These are phyloP conservation scores for Spongospora subterranea DNA, from an alignment of 208 protist species.

Conservation along the genomic window DNA sequence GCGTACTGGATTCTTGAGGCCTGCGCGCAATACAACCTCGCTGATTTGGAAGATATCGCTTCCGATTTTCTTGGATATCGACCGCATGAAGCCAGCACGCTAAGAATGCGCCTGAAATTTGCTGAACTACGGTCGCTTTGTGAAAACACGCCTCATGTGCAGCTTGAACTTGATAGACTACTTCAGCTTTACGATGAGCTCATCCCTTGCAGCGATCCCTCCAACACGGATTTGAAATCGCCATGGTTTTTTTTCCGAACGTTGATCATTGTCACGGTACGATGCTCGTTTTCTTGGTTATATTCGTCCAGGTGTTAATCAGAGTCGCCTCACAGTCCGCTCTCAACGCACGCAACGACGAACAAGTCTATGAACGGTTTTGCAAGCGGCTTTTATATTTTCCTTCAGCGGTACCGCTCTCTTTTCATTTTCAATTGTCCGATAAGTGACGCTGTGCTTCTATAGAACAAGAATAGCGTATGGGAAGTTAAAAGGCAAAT, in stretches of 20 bases:
- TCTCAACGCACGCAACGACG: not conserved
- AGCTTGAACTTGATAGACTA: not conserved
- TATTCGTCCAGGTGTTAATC: not conserved
- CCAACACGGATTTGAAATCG: not conserved
- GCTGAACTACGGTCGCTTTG: not conserved
- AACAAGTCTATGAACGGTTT: not conserved
- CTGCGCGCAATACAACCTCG: not conserved
- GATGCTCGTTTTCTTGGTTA: not conserved
- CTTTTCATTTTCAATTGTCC: not conserved
- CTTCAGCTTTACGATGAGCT: not conserved
- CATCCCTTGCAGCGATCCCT: not conserved
- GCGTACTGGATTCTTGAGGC: not conserved
- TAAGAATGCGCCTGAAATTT: not conserved
- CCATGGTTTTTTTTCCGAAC: conserved; percentile 36
- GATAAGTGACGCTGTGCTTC: not conserved
- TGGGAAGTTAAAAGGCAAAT: no score
- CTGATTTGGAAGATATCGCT: not conserved
- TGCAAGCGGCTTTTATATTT: not conserved
- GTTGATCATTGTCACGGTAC: not conserved
- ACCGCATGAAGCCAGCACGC: not conserved
- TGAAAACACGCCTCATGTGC: not conserved
- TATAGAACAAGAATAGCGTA: no score
- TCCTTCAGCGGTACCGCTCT: not conserved
- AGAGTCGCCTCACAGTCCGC: not conserved
- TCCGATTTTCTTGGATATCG: not conserved